Evolutionary conservation across 352 stramenopile genomes (phyloP).

Genomic region (Pythium coloratum): DNA sequence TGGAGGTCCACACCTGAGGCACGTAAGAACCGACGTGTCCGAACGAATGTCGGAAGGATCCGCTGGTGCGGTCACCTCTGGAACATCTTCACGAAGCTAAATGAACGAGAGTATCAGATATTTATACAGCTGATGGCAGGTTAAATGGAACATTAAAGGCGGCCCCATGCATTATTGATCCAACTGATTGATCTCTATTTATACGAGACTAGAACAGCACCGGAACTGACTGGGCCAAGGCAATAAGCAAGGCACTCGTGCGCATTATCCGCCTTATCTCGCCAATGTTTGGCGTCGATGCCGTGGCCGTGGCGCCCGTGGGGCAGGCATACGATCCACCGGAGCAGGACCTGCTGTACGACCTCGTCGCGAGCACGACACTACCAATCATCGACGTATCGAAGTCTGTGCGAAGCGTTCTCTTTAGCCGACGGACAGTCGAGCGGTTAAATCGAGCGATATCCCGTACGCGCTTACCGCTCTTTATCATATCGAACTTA

Average conservation of each 20-base stretch:
- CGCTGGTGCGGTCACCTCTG: not conserved
- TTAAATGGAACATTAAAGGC: not conserved
- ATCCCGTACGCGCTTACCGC: not conserved
- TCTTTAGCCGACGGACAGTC: not conserved
- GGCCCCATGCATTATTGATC: too few relatives aligned
- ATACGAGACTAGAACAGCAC: not conserved
- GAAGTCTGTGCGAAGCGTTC: slow-evolving; percentile 12
- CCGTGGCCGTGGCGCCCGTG: not conserved
- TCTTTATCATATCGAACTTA: slow-evolving; percentile 2
- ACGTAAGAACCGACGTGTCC: not conserved
- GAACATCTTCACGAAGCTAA: not conserved
- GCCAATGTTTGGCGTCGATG: not conserved
- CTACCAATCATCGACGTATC: slow-evolving; percentile 22
- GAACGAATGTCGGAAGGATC: not conserved
- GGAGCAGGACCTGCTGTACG: slow-evolving; percentile 13
- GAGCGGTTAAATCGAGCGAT: slow-evolving; percentile 11
- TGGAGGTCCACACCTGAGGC: not conserved
- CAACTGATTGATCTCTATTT: not conserved
- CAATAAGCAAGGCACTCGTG: not conserved
- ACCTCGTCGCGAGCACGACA: slow-evolving; percentile 11
- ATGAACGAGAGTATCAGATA: not conserved
- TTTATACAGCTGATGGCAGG: not conserved
- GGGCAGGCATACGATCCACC: not conserved
- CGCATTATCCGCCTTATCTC: not conserved
- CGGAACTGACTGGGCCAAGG: not conserved